These are phyloP conservation scores for Nemania sp. DNA, from an alignment of 2,329 filamentous ascomycete species.

Conservation along the genomic window DNA sequence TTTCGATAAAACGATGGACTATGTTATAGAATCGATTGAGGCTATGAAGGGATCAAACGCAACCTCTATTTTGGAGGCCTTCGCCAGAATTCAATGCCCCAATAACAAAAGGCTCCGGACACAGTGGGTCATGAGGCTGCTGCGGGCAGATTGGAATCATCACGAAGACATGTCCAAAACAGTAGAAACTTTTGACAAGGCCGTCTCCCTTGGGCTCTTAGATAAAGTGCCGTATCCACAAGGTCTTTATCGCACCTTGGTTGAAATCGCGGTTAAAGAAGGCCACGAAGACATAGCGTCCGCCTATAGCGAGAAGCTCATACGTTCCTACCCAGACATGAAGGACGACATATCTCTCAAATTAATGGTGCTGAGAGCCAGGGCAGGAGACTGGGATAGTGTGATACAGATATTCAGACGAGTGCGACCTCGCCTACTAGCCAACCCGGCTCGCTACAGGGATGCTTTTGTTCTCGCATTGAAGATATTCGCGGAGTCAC, in stretches of 20 bases:
- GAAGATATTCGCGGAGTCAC: slow-evolving; percentile 45
- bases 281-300: slow-evolving; percentile 40
- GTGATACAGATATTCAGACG: slow-evolving; percentile 43
- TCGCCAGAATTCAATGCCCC: slow-evolving; percentile 35
- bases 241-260: slow-evolving; percentile 45
- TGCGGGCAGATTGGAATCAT: slow-evolving; percentile 44
- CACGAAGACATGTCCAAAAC: slow-evolving; percentile 35
- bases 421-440: slow-evolving; percentile 25
- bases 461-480: slow-evolving; percentile 46
- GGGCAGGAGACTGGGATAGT: slow-evolving; percentile 47
- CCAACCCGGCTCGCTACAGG: slow-evolving; percentile 33
- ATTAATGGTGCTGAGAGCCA: slow-evolving; percentile 45
- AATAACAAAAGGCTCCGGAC: slow-evolving; percentile 34
- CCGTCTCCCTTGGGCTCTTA: slow-evolving; percentile 33
- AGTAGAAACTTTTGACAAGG: slow-evolving; percentile 38
- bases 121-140: slow-evolving; percentile 45
- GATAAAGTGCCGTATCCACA: slow-evolving; percentile 35
- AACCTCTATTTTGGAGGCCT: slow-evolving; percentile 37
- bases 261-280: slow-evolving; percentile 47
- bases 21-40: slow-evolving; percentile 43
- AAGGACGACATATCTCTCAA: slow-evolving; percentile 42
- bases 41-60: slow-evolving; percentile 36
- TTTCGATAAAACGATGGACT: slow-evolving; percentile 38
- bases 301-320: slow-evolving; percentile 37
- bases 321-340: slow-evolving; percentile 35